Base-by-base conservation (phyloP, 2,329 filamentous ascomycete genomes). In the Piedraia hortae region DNA sequence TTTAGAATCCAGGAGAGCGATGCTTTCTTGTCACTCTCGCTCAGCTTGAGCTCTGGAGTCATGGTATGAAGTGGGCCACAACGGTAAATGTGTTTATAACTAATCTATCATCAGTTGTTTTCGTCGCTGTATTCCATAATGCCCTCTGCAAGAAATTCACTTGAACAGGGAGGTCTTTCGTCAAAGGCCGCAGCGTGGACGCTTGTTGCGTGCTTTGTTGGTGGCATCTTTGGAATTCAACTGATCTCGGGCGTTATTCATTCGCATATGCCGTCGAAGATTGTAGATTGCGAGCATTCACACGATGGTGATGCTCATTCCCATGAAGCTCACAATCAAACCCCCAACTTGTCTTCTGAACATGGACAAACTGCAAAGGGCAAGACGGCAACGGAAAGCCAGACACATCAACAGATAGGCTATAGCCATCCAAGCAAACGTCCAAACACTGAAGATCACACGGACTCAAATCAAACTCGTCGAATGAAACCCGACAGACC, bases 41-140 rank as follows among this genome's bases (percentile, higher is more conserved):
- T 93, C 28, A 90, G 80, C 45, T 49, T 97, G 31, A 91, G 78
- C 42, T 90, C 90, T 34, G 82, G 85, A 19, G 80, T 93, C 20
- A 89, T 97, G 78, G 80, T 90, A 45, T 32, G 62, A 41, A 17
- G 7, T 10, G 7, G 7, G 16, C 16, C 10, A 7, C 16, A 17
- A 12, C 24, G 15, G 12, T 13, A 5, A 10, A 16, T 14, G 6
- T 14, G 4, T 6, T 7, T 9, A 7, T 7, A 7, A 10, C 16
- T 17, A 7, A 17, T 10, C 7, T 10, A 17, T 7, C 10, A 17
- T 4, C 35, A 90, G 78, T 59, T 90, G 18, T 91, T 90, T 45
- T 90, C 80, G 16, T 68, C 82, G 1, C 49, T 93, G 14, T 89
- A 80, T 44, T 85, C 68, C 45, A 91, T 93, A 73, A 58, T 93